Conservation (phyloP, 148 eudicot species). For the Silene uniflora region DNA sequence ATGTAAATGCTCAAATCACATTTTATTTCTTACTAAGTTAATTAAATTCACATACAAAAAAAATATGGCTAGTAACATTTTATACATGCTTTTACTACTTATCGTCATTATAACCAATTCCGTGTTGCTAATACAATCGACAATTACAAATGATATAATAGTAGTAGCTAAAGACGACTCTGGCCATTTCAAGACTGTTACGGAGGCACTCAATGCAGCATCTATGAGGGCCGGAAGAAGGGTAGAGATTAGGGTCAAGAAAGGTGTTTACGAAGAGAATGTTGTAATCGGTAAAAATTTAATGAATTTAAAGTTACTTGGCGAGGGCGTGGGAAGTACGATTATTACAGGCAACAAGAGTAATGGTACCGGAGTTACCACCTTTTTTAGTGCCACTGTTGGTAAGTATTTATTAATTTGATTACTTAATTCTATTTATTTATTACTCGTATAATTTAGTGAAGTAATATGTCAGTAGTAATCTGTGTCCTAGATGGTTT, state of each 20-base stretch:
- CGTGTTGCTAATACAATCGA: too few species aligned
- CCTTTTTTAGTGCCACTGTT: conserved; percentile 41
- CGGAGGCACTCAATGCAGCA: conserved; percentile 30
- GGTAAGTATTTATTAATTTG: conserved; percentile 22
- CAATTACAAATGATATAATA: too few species aligned
- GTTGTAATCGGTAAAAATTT: conserved; percentile 24
- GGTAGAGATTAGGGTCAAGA: conserved; percentile 39
- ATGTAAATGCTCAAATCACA: too few species aligned
- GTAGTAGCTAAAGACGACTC: conserved; percentile 65
- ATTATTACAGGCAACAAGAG: conserved; percentile 43
- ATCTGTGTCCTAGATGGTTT: too few species aligned
- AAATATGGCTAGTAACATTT: too few species aligned
- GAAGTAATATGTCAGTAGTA: too few species aligned
- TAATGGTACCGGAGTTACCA: conserved; percentile 35
- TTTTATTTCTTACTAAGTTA: too few species aligned
- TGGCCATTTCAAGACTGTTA: conserved; percentile 37
- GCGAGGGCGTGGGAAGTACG: conserved; percentile 44
- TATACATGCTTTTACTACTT: too few species aligned
- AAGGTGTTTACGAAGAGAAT: conserved; percentile 37
- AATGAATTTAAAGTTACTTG: conserved; percentile 41
- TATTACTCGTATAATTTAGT: too few species aligned
- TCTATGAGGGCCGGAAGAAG: conserved; percentile 25
- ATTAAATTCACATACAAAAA: too few species aligned
- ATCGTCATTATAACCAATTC: too few species aligned
- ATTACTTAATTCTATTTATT: background rate